phyloP scores from a whole-genome alignment of 2,329 filamentous ascomycete genomes.

The Cladophialophora bantiana region DNA sequence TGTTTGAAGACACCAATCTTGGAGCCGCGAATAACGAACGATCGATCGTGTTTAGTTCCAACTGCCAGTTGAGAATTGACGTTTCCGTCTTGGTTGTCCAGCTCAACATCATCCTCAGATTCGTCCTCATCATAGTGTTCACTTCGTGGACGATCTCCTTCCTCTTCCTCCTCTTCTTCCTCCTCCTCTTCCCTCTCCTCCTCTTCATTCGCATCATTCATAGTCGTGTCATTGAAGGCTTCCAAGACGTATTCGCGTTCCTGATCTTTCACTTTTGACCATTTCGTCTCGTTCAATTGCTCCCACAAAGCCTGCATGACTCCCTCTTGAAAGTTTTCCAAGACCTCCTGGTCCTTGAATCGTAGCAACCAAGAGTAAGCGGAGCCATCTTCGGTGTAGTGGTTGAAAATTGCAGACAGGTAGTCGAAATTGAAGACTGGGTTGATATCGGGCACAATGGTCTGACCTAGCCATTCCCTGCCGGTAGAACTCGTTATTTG shows the following conservation, averaged over 20 bases:
- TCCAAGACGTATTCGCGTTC: constrained; percentile 95
- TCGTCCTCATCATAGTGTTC: constrained; percentile 79
- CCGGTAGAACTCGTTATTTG: constrained; percentile 76
- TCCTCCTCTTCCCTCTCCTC: constrained; percentile 65
- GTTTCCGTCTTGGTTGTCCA: constrained; percentile 75
- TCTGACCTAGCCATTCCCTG: constrained; percentile 84
- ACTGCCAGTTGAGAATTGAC: constrained; percentile 94
- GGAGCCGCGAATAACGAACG: constrained; percentile 93
- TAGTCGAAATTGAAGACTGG: constrained; percentile 99
- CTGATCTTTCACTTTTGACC: constrained; percentile 88
- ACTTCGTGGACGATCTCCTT: constrained; percentile 70
- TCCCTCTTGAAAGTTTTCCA: constrained; percentile 90
- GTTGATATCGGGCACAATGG: constrained; percentile 88
- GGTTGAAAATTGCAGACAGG: constrained; percentile 99
- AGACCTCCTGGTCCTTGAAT: constrained; percentile 80
- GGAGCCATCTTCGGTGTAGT: constrained; percentile 85
- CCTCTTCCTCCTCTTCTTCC: constrained; percentile 66
- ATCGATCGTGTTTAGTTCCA: constrained; percentile 95
- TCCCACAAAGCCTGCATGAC: constrained; percentile 97
- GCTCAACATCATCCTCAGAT: constrained; percentile 77
- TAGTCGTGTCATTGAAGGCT: constrained; percentile 90
- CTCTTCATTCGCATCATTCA: constrained; percentile 76
- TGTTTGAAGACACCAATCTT: constrained; percentile 99
- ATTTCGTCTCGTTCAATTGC: constrained; percentile 91
- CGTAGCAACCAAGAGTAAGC: constrained; percentile 95